Conservation (phyloP, 371 early-diverging fungal genomes). For the Dichotomocladium elegans region DNA sequence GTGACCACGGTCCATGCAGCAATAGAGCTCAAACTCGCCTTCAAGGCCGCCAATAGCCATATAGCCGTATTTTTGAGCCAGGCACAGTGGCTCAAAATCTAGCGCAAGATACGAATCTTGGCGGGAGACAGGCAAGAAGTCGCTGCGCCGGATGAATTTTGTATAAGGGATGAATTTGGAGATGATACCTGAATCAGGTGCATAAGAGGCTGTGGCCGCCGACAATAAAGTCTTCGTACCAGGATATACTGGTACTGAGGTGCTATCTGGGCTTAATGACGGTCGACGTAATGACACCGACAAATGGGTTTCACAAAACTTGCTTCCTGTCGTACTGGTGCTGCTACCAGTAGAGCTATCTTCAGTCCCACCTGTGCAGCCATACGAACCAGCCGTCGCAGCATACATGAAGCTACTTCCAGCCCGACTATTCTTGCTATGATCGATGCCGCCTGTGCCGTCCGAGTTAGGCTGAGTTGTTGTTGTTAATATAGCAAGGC, state of each 20-base stretch:
- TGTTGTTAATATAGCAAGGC: background rate
- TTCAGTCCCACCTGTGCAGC: background rate
- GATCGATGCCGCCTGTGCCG: background rate
- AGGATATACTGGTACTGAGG: no score
- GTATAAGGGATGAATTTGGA: constrained; percentile 33
- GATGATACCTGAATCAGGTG: no score
- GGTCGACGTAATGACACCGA: constrained; percentile 8
- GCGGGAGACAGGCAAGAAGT: constrained; percentile 27
- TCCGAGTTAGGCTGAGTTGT: background rate
- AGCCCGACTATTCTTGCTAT: background rate
- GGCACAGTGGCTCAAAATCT: constrained; percentile 41
- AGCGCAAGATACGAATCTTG: constrained; percentile 25
- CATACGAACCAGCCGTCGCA: background rate
- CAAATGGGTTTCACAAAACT: constrained; percentile 13
- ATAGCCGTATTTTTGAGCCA: constrained; percentile 53
- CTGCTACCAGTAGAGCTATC: background rate
- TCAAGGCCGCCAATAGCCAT: constrained; percentile 51
- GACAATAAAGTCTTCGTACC: no score
- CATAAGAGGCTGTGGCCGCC: no score
- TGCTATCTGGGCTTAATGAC: background rate
- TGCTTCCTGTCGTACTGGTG: constrained; percentile 1
- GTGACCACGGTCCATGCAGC: constrained; percentile 31
- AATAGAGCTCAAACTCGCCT: constrained; percentile 47
- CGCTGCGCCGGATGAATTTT: constrained; percentile 38
- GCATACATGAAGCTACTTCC: background rate